Percentiles rank a stretch among this genome's conserved stretches.
These are phyloP conservation scores for Hysterangium stoloniferum DNA, from an alignment of 768 basidiomycete species.

Conservation along the genomic window DNA sequence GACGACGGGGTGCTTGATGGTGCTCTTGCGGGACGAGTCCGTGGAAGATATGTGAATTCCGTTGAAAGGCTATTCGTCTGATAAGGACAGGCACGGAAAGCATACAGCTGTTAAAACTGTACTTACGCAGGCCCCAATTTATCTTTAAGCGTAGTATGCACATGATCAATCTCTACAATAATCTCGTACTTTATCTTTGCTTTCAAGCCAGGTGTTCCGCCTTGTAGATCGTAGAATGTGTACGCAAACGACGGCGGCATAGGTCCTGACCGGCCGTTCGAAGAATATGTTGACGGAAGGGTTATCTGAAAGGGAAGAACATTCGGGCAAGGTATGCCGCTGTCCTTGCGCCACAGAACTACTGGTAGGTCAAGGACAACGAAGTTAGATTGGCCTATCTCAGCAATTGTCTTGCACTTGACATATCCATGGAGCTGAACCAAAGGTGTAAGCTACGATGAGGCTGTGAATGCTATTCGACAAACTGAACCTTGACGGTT, in stretches of 20 bases:
- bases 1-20: constrained; percentile 38
- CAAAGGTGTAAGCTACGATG: neutral
- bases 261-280: constrained; percentile 20
- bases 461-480: neutral
- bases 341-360: constrained; percentile 52
- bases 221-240: constrained; percentile 46
- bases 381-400: constrained; percentile 4
- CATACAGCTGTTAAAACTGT: neutral
- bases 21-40: constrained; percentile 49
- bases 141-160: constrained; percentile 6
- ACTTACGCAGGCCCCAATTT: constrained; percentile 1
- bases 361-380: constrained; percentile 9
- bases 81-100: neutral
- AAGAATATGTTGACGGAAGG: constrained; percentile 48
- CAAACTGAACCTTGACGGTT: constrained; percentile 47
- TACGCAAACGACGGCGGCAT: constrained; percentile 49
- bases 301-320: constrained; percentile 45
- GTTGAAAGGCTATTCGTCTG: constrained; percentile 44
- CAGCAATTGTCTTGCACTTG: constrained; percentile 10
- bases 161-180: constrained; percentile 33
- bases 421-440: constrained; percentile 5
- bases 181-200: constrained; percentile 60
- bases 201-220: constrained; percentile 64
- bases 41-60: constrained; percentile 57
- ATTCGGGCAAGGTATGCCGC: constrained; percentile 40